Percentiles rank a stretch among this genome's conserved stretches.
Evolutionary conservation across 2,329 filamentous ascomycete species (phyloP).

Genomic region (Colletotrichum phormii): DNA sequence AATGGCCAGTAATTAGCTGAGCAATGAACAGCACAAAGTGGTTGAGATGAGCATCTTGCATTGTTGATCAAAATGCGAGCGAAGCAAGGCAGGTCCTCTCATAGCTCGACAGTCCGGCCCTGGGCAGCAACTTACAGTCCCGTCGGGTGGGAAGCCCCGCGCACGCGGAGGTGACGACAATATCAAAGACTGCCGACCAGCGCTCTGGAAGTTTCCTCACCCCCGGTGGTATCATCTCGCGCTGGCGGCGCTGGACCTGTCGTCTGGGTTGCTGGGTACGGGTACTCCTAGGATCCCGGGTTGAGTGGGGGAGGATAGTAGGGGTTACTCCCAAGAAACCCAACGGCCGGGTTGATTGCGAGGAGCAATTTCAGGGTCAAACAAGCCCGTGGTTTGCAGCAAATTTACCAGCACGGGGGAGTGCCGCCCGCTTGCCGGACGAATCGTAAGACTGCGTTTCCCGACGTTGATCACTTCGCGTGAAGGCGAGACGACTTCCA

Average conservation of each 20-base stretch:
- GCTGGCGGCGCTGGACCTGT: conserved; percentile 5
- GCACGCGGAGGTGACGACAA: conserved; percentile 14
- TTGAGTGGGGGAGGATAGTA: conserved; percentile 23
- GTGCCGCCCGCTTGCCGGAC: conserved; percentile 15
- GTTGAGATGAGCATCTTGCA: not conserved
- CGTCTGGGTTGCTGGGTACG: conserved; percentile 31
- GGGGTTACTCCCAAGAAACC: conserved; percentile 16
- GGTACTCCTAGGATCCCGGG: conserved; percentile 26
- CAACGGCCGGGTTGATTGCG: conserved; percentile 25
- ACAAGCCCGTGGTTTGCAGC: conserved; percentile 27
- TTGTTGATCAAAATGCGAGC: not conserved
- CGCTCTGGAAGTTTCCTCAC: conserved; percentile 16
- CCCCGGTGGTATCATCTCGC: conserved; percentile 7
- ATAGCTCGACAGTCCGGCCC: not conserved
- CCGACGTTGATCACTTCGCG: conserved; percentile 29
- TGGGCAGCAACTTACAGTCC: conserved; percentile 22
- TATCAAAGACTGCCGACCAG: not conserved
- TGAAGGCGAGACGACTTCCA: conserved; percentile 4
- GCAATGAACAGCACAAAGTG: not conserved
- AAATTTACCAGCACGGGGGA: conserved; percentile 31
- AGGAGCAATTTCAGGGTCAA: conserved; percentile 34
- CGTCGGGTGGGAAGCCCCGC: conserved; percentile 2
- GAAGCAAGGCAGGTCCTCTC: not conserved
- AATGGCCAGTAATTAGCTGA: not conserved
- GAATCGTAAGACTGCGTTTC: conserved; percentile 24